Base-by-base conservation (phyloP, 2,329 filamentous ascomycete genomes). In the Dothideomycetes sp. region DNA sequence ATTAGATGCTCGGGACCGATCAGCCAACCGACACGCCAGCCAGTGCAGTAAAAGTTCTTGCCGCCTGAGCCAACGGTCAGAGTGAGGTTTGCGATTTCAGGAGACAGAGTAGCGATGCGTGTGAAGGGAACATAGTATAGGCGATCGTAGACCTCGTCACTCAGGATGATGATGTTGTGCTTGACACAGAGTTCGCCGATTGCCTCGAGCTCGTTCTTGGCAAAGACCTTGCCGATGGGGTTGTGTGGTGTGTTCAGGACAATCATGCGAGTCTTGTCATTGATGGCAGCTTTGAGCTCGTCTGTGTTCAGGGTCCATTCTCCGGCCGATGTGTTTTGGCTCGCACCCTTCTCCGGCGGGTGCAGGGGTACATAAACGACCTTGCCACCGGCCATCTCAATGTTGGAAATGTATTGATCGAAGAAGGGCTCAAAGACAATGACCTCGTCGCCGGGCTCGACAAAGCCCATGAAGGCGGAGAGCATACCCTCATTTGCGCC, bases 361-460 rank as follows among this genome's bases (percentile, higher is more conserved):
- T 91, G 84, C 59, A 98, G 71, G n/a, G 91, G 88, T 17, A 96
- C 89, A 58, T 95, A 96, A 52, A 89, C 82, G 49, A 96, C 85
- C 59, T 82, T 93, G 51, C 91, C 91, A 37, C 91, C 91, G 1
- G 91, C 80, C 88, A 98, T 96, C 63, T 95, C 84, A 49, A 98
- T 96, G 64, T 98, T 98, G 69, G 82, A 87, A 51, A 98, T 94
- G 61, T 96, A 94, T 79, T 98, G 91, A 64, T 98, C 91, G 60
- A 96, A 98, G 67, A 95, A 98, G 9, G 91, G 91, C 67, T 98
- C 91, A 60, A 98, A 95, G 43, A 98, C 76, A 51, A 98, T 95
- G 50, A 95, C 91, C 63, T 98, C 91, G 57, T 98, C 91, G 10
- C 86, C 91, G 1, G 77, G 74, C 63, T 98, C 91, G 44, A 98